Base-by-base conservation (phyloP, 805 yeast genomes). In the Dipodascus albidus region DNA sequence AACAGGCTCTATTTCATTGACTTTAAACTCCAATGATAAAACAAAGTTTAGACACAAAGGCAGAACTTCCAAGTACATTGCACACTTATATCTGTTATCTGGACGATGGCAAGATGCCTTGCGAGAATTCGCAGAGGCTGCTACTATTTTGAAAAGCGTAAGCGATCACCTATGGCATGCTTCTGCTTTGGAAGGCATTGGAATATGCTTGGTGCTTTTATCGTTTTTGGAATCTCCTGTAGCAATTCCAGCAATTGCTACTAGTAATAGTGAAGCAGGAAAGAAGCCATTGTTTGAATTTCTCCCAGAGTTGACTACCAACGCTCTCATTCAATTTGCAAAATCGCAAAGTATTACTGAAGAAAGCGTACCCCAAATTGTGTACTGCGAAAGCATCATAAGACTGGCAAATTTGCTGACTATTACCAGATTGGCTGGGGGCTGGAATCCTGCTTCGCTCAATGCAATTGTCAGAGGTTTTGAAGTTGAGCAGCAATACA, bases 131-230 rank as follows among this genome's bases (percentile, higher is more conserved):
- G 77, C 82, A n/a, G 96, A 89, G 47, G 82, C 96, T 0, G 74
- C 84, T 1, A 61, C 71, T 1, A 69, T 76, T 21, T 67, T 88
- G 52, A 80, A 79, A 55, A 73, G 78, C 11, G 73, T 82, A 1
- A 80, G 80, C 51, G 99, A 93, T 64, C 77, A 78, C 60, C 70
- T 93, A 6, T 93, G 98, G 98, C 73, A 87, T 14, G 98, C 85
- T 0, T 83, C 91, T 24, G 81, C 96, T 0, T 64, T 91, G n/a
- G 96, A 89, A 60, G 87, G 90, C 0, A 70, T 89, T 11, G 85
- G 84, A 0, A 80, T 87, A 0, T 78, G 86, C 55, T 66, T 84
- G 42, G 65, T 84, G 3, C 66, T 89, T 52, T 70, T 87, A 50
- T 74, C 83, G 11, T 81, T 73, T 60, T 65, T 83, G 15, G 80